Base-by-base conservation (phyloP, 2,329 filamentous ascomycete genomes). In the Emericellopsis atlantica region DNA sequence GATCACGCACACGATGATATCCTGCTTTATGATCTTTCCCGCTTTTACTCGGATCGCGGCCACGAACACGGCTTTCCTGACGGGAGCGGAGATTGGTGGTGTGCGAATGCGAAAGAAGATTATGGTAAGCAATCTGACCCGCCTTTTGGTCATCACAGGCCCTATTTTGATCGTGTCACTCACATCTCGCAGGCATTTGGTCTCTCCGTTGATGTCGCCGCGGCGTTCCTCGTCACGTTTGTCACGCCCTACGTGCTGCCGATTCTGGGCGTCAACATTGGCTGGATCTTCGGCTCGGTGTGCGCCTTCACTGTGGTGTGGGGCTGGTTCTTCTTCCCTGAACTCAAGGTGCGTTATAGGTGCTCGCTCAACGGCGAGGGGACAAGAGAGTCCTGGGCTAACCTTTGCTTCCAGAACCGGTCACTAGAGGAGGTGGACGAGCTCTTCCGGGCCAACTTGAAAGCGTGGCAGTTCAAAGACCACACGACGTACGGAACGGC, bases 151-250 rank as follows among this genome's bases (percentile, higher is more conserved):
- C 18, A 3, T 21, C 18, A 21, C 18, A 21, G 18, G 18, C 18
- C 18, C 18, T 5, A 3, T 21, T 5, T 21, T 21, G 3, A 21
- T 21, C 18, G 18, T 21, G 4, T 3, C 18, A 5, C 18, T 21
- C 3, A 21, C 18, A 33, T 33, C 9, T 16, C 15, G 16, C 16
- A 40, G 39, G 39, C 39, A 32, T 40, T 40, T 22, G 39, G 41
- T 18, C 35, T 45, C 18, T 38, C 31, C 11, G 23, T 41, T 22
- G 44, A 40, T 32, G 43, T 38, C 35, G 6, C 43, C 36, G n/a
- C 41, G 36, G 34, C 43, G 37, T 21, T 46, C 38, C 21, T 48
- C 34, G 10, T 48, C 42, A 42, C 44, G 4, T 42, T 42, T 21
- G 35, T 39, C n/a, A 42, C 40, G 16, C 40, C 40, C 4, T 42